phyloP scores from a whole-genome alignment of 331 rosid species.

The Malus hybrid region DNA sequence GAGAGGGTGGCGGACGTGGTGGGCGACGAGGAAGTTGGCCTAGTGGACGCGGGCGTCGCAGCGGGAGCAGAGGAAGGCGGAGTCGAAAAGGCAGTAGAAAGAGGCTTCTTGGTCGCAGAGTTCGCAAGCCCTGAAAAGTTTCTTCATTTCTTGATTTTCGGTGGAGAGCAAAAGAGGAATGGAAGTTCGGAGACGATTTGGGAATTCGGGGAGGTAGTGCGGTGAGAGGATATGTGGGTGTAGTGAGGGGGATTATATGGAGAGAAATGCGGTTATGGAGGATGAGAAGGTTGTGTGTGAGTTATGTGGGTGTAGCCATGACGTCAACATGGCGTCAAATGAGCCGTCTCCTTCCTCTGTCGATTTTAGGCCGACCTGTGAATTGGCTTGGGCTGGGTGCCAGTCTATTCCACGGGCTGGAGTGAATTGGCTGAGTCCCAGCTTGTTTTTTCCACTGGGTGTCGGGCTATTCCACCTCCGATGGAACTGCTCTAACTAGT shows the following conservation, averaged over 20 bases:
- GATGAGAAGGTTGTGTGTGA: not conserved
- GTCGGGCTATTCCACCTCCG: too few relatives aligned
- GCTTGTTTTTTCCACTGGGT: too few relatives aligned
- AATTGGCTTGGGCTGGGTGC: too few relatives aligned
- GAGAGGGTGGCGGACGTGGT: conserved; percentile 46
- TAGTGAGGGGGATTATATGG: not conserved
- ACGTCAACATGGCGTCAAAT: too few relatives aligned
- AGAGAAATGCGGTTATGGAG: not conserved
- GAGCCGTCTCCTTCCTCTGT: too few relatives aligned
- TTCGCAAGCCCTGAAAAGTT: conserved; percentile 25
- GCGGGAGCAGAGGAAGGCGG: conserved; percentile 55
- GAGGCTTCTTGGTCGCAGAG: conserved; percentile 40
- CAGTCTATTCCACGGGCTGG: too few relatives aligned
- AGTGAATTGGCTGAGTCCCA: too few relatives aligned
- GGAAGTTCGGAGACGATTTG: not conserved
- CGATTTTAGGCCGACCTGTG: too few relatives aligned
- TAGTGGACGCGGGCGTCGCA: conserved; percentile 49
- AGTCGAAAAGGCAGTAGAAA: conserved; percentile 45
- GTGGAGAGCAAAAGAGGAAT: not conserved
- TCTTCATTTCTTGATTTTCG: not conserved
- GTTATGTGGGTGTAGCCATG: too few relatives aligned
- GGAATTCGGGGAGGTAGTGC: not conserved
- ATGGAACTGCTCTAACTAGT: too few relatives aligned
- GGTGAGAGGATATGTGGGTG: not conserved
- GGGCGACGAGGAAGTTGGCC: conserved; percentile 76